Evolutionary conservation across 1,284 basidiomycete genomes (phyloP), one percentile per base, ranked within the genome.

Genomic region (Malassezia arunalokei): DNA sequence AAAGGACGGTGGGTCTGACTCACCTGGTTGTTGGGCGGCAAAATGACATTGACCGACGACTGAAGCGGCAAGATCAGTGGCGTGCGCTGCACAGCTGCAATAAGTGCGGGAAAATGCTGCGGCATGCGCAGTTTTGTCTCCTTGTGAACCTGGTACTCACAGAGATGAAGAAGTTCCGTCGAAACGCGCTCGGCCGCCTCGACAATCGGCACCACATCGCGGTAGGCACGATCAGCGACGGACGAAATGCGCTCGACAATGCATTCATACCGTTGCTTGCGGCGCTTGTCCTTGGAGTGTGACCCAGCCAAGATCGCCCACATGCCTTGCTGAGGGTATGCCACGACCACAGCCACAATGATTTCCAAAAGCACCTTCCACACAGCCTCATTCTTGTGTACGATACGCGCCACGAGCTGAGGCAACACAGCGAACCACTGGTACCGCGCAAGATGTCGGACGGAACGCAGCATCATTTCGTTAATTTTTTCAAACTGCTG

Each of bases 341-440:
- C 81, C 47, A 78, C 75, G 11, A 98, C 79, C 37, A 96, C 86
- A 15, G 74, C 76, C 8, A 77, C 75, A 58, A 98, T 87, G 37
- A 98, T 80, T 51, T 75, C 77, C 1, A 81, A 78, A 14, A 99
- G 76, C 12, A 83, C 75, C 0, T 73, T 73, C 68, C 81, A 85
- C 1, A 91, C 84, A 1, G 78, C 78, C n/a, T 76, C 66, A 65
- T 87, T 85, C 14, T 75, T 76, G 65, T 96, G 88, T 15, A 84
- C 85, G 32, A 99, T 85, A 8, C 94, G 82, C 24, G 94, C 98
- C 8, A 94, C 87, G 53, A 98, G 86, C 77, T 98, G 94, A 6
- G 94, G 90, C 60, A 96, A 90, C 0, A 91, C 91, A 0, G 87
- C 92, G 60, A 86, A 86, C 87, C 91, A 98, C 51, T 71, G 67